Evolutionary conservation across 2,329 filamentous ascomycete species (phyloP), one percentile per base, ranked within the genome.

Genomic region (Fonsecaea pugnacius): DNA sequence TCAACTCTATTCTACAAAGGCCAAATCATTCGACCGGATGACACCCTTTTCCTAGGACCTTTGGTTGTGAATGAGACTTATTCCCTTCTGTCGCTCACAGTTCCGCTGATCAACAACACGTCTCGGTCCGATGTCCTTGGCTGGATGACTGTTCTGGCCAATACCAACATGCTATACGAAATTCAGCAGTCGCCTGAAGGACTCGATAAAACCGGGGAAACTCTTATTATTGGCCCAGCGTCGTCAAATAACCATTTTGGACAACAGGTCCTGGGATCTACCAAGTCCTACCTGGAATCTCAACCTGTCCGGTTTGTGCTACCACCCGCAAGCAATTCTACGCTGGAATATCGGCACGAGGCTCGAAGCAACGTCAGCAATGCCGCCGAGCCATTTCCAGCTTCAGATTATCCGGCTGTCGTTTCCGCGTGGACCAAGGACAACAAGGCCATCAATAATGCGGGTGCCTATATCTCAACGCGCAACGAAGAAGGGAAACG

Each of bases 101-200:
- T 94, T 16, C 91, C 92, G 0, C 86, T 97, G 59, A 84, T 91
- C 65, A 87, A 89, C 73, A 87, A 89, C 73, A 90, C 88, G 69
- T 82, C 82, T 1, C 83, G 84, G 1, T 75, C 78, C 48, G 87
- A 89, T 67, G 85, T 94, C 0, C 81, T 96, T 4, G 93, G 91
- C 1, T 96, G 92, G 80, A 85, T 96, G 79, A 96, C 92, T 1
- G 79, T 94, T 1, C 81, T 96, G n/a, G 84, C 90, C 61, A 85
- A 90, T 62, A 89, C 89, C 1, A 78, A 79, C 3, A 82, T 89
- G 1, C 80, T 95, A 3, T 79, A 87, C n/a, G 76, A 82, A 51
- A 83, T 92, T 1, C 79, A 88, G 30, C 76, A 79, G 18, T 89
- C 89, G 1, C 78, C 81, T 1, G 90, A 92, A 74, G 91, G 91